Percentiles rank a stretch among this genome's conserved stretches.
Conservation (phyloP, 1,284 basidiomycete species). For the Fomitopsis betulina region DNA sequence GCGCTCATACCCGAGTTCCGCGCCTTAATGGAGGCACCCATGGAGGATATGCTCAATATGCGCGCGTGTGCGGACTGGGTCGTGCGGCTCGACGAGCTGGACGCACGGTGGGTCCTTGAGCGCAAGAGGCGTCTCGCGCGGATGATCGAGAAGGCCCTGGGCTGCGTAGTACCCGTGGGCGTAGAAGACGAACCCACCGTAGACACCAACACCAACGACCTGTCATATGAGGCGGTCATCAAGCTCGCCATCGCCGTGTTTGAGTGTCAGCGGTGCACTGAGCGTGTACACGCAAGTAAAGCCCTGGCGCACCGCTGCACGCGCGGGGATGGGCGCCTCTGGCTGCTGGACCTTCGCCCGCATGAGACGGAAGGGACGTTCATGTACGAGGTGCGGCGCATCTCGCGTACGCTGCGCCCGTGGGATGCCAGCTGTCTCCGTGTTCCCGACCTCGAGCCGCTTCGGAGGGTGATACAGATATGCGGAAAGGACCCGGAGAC, state of each 20-base stretch:
- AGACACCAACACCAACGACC: neutral
- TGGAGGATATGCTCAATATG: no score
- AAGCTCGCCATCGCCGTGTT: constrained; percentile 1
- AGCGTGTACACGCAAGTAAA: neutral
- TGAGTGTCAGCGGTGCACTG: neutral
- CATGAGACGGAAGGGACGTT: neutral
- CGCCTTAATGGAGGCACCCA: neutral
- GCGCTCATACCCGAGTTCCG: constrained; percentile 6
- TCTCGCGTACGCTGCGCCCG: neutral
- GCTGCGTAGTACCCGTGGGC: neutral
- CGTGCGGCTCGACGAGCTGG: neutral
- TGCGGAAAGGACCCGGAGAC: constrained; percentile 4
- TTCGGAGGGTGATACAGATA: neutral
- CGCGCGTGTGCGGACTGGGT: neutral
- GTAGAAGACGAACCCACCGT: neutral
- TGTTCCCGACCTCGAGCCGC: neutral
- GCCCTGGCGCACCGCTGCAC: constrained; percentile 1
- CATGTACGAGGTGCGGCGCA: neutral
- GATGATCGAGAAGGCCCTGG: neutral
- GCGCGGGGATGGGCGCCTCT: neutral
- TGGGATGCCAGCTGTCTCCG: neutral
- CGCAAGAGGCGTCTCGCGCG: neutral
- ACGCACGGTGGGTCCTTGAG: neutral
- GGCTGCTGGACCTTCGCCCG: neutral
- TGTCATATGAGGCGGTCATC: neutral